Evolutionary conservation across 2,329 filamentous ascomycete genomes (phyloP).

Genomic region (Botryosphaeria dothidea): DNA sequence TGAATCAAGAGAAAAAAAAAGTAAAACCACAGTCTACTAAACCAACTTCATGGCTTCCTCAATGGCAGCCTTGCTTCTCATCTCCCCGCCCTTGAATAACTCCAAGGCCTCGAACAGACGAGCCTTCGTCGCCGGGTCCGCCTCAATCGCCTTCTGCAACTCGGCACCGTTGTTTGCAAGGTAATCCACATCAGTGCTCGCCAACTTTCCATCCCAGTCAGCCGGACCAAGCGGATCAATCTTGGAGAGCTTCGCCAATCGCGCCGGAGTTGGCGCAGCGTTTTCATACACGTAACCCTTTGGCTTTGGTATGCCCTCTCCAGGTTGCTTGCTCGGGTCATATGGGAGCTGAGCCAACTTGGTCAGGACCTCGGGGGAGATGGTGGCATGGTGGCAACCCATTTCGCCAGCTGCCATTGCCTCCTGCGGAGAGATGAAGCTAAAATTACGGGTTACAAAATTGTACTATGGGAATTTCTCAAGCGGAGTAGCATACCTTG

Average conservation of each 20-base stretch:
- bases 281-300: slow-evolving; percentile 40
- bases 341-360: slow-evolving; percentile 43
- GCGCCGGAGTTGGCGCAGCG: slow-evolving; percentile 33
- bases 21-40: neutral
- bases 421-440: slow-evolving; percentile 47
- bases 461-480: neutral
- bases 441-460: slow-evolving; percentile 19
- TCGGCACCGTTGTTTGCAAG: slow-evolving; percentile 47
- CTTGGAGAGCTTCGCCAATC: slow-evolving; percentile 38
- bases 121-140: slow-evolving; percentile 40
- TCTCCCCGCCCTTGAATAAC: slow-evolving; percentile 44
- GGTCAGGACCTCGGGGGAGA: slow-evolving; percentile 43
- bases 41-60: slow-evolving; percentile 34
- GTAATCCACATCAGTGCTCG: slow-evolving; percentile 47
- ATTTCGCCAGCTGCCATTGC: slow-evolving; percentile 50
- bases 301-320: slow-evolving; percentile 43
- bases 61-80: slow-evolving; percentile 41
- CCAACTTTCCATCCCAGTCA: slow-evolving; percentile 43
- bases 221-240: slow-evolving; percentile 44
- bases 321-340: slow-evolving; percentile 40
- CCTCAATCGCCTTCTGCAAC: slow-evolving; percentile 46
- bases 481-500: slow-evolving; percentile 33
- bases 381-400: slow-evolving; percentile 50
- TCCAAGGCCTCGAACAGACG: slow-evolving; percentile 43
- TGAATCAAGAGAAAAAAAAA: slow-evolving; percentile 8